phyloP scores from a whole-genome alignment of 805 yeast genomes.

The Ogataea haglerorum region DNA sequence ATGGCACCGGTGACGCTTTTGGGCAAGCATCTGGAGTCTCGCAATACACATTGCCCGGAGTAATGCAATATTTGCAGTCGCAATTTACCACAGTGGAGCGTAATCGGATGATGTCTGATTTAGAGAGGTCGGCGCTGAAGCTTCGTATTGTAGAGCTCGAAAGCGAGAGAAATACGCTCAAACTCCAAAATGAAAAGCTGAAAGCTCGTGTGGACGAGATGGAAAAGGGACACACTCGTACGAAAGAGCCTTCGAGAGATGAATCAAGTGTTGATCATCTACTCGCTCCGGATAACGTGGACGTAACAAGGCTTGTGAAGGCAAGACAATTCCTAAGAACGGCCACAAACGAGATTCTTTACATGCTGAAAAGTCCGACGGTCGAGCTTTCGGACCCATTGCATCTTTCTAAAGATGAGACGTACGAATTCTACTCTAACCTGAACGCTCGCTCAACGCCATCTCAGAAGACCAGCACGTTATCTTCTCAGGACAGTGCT shows the following conservation, averaged over 20 bases:
- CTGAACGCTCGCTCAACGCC: slow-evolving; percentile 4
- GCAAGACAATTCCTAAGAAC: slow-evolving; percentile 34
- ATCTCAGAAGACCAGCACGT: slow-evolving; percentile 1
- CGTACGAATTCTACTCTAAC: slow-evolving; percentile 16
- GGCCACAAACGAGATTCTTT: slow-evolving; percentile 36
- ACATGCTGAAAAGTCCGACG: slow-evolving; percentile 33
- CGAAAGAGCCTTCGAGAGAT: neutral
- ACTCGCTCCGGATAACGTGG: slow-evolving; percentile 23
- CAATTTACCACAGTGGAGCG: slow-evolving; percentile 48
- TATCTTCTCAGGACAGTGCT: slow-evolving; percentile 5
- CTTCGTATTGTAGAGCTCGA: slow-evolving; percentile 49
- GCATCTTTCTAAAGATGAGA: slow-evolving; percentile 19
- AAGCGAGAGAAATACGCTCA: slow-evolving; percentile 47
- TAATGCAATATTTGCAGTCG: slow-evolving; percentile 55
- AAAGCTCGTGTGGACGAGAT: slow-evolving; percentile 37
- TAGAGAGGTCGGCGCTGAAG: slow-evolving; percentile 50
- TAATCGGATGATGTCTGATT: slow-evolving; percentile 47
- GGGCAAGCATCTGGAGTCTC: slow-evolving; percentile 5
- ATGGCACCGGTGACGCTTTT: slow-evolving; percentile 1
- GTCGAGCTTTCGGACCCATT: slow-evolving; percentile 31
- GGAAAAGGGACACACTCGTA: slow-evolving; percentile 29
- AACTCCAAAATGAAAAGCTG: slow-evolving; percentile 41
- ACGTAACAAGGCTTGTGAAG: slow-evolving; percentile 27
- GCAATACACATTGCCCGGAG: slow-evolving; percentile 51
- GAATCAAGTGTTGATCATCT: slow-evolving; percentile 12